A percentile compares a stretch with the other conserved stretches of the same genome.
Evolutionary conservation across 2,329 filamentous ascomycete genomes (phyloP).

Genomic region (Aspergillus jensenii): DNA sequence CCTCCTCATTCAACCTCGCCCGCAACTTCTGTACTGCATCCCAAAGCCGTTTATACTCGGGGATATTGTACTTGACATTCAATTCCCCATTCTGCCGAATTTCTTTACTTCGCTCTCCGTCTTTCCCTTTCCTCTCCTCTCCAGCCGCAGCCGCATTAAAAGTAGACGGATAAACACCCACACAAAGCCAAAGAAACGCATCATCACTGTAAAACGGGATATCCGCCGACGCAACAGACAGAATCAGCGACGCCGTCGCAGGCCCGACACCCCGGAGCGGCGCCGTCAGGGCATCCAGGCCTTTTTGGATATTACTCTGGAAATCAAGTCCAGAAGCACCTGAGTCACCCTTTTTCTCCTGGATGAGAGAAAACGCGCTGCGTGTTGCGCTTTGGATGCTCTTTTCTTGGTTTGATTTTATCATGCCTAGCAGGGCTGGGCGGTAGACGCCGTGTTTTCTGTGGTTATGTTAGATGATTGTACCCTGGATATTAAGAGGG

Average conservation of each 20-base stretch:
- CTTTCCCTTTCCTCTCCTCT: not conserved
- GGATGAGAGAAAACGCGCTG: constrained; percentile 23
- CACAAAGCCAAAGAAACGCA: constrained; percentile 41
- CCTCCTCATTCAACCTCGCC: constrained; percentile 17
- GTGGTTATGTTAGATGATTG: not conserved
- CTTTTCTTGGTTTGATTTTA: constrained; percentile 34
- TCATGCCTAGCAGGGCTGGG: constrained; percentile 41
- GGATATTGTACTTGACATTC: constrained; percentile 42
- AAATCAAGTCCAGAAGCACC: not conserved
- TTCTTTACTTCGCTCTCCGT: not conserved
- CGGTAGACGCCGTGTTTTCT: constrained; percentile 43
- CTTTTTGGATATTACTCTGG: constrained; percentile 25
- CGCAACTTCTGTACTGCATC: constrained; percentile 23
- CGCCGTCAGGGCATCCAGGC: constrained; percentile 34
- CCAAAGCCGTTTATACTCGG: constrained; percentile 40
- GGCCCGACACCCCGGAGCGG: constrained; percentile 42
- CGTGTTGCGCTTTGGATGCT: constrained; percentile 28
- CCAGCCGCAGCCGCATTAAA: not conserved
- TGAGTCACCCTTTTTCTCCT: not conserved
- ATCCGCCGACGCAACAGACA: constrained; percentile 33
- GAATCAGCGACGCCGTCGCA: constrained; percentile 44
- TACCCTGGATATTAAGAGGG: constrained; percentile 16
- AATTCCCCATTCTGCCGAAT: constrained; percentile 26
- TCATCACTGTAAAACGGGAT: constrained; percentile 48
- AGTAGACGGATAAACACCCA: constrained; percentile 5